Evolutionary conservation across 2,329 filamentous ascomycete genomes (phyloP).

Genomic region (Monilinia aucupariae): DNA sequence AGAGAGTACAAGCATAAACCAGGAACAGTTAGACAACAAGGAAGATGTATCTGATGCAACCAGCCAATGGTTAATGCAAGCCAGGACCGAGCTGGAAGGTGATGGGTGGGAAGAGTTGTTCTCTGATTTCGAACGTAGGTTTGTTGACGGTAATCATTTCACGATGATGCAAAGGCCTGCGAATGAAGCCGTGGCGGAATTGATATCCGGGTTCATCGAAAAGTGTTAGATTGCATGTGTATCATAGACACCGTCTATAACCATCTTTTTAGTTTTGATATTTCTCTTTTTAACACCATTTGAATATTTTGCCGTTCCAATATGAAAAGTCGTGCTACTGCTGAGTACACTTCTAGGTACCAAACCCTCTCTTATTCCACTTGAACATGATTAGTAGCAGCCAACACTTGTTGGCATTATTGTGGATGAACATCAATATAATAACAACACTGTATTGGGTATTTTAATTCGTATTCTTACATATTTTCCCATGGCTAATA

Average conservation of each 20-base stretch:
- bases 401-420: background rate
- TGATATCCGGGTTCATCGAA: background rate
- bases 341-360: background rate
- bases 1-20: background rate
- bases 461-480: constrained; percentile 10
- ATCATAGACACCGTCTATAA: background rate
- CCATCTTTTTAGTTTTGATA: background rate
- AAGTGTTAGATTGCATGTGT: background rate
- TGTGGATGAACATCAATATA: background rate
- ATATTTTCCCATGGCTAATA: background rate
- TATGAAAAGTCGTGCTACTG: background rate
- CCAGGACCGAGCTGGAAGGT: background rate
- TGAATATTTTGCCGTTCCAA: background rate
- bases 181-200: background rate
- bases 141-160: constrained; percentile 23
- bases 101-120: constrained; percentile 3
- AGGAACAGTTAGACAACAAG: background rate
- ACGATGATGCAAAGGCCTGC: constrained; percentile 24
- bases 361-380: background rate
- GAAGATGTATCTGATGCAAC: background rate
- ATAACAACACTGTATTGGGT: constrained; percentile 1
- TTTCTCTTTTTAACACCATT: background rate
- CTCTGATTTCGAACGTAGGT: background rate
- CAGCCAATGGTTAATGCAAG: background rate
- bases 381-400: background rate